phyloP scores from a whole-genome alignment of 1,139 yeast genomes.

The Arxiozyma bovina region DNA sequence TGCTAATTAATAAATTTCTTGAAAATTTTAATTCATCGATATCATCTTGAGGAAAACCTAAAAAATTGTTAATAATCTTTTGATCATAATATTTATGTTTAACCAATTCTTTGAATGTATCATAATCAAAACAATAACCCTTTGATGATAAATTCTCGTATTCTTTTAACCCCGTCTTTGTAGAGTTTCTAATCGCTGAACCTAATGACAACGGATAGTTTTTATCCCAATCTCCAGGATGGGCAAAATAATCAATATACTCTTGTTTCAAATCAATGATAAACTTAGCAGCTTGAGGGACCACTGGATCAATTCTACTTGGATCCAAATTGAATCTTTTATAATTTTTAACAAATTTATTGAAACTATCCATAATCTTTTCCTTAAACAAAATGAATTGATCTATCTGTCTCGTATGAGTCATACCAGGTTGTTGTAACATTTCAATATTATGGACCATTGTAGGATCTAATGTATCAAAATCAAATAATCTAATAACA shows the following conservation, averaged over 20 bases:
- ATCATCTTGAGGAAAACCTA: constrained; percentile 11
- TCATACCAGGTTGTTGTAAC: background rate
- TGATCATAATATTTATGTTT: constrained; percentile 14
- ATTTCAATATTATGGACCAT: background rate
- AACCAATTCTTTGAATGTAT: constrained; percentile 25
- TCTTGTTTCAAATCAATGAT: constrained; percentile 19
- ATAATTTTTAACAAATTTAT: constrained; percentile 17
- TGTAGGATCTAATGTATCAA: constrained; percentile 33
- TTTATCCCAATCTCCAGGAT: constrained; percentile 31
- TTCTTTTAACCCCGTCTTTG: constrained; percentile 22
- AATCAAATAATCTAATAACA: constrained; percentile 44
- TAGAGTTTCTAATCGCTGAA: constrained; percentile 21
- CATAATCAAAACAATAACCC: constrained; percentile 29
- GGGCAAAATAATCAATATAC: constrained; percentile 17
- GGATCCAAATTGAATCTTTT: constrained; percentile 23
- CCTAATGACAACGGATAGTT: constrained; percentile 26
- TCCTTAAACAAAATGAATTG: background rate
- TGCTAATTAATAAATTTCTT: constrained; percentile 17
- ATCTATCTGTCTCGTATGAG: background rate
- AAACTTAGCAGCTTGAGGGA: constrained; percentile 27
- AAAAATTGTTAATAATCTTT: constrained; percentile 15
- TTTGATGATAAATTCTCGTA: constrained; percentile 19
- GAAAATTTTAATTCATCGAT: constrained; percentile 16
- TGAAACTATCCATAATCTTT: constrained; percentile 1
- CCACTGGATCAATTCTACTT: constrained; percentile 16